These are phyloP conservation scores for Aechmea fasciata DNA, from an alignment of 176 grass and related monocot species.

Conservation along the genomic window DNA sequence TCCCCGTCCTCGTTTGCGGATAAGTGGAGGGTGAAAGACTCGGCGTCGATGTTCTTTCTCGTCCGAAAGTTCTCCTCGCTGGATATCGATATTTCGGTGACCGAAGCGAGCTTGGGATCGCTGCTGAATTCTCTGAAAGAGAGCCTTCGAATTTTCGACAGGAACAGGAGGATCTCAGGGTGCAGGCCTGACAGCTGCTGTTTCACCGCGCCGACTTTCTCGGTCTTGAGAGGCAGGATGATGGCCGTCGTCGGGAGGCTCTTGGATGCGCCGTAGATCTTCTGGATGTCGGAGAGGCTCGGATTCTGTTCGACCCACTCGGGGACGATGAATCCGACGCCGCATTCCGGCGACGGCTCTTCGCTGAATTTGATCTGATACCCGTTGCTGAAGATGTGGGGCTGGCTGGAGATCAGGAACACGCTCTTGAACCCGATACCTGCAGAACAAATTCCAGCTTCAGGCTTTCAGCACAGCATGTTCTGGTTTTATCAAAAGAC, in stretches of 20 bases:
- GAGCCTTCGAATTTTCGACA: constrained; percentile 55
- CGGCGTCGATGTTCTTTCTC: constrained; percentile 42
- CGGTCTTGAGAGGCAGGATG: constrained; percentile 52
- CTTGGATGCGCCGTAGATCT: constrained; percentile 39
- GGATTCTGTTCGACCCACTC: constrained; percentile 56
- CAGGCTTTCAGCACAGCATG: neutral
- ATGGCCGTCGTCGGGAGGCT: constrained; percentile 50
- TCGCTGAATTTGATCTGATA: constrained; percentile 76
- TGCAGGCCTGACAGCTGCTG: constrained; percentile 56
- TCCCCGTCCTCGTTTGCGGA: constrained; percentile 31
- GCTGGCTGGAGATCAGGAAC: constrained; percentile 51
- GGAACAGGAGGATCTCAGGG: constrained; percentile 65
- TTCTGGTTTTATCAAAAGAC: neutral
- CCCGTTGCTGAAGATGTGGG: constrained; percentile 78
- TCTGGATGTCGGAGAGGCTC: constrained; percentile 35
- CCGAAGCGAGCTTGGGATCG: constrained; percentile 11
- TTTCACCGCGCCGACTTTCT: constrained; percentile 53
- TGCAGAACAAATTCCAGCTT: constrained; percentile 19
- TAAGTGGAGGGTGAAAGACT: constrained; percentile 49
- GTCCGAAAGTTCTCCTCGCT: constrained; percentile 33
- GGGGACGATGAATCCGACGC: constrained; percentile 74
- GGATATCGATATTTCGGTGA: constrained; percentile 49
- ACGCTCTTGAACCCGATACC: constrained; percentile 87
- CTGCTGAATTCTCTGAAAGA: constrained; percentile 29
- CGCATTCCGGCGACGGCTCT: constrained; percentile 54